These are phyloP conservation scores for Petunia hybrid DNA, from an alignment of 305 asterid genomes.

Conservation along the genomic window DNA sequence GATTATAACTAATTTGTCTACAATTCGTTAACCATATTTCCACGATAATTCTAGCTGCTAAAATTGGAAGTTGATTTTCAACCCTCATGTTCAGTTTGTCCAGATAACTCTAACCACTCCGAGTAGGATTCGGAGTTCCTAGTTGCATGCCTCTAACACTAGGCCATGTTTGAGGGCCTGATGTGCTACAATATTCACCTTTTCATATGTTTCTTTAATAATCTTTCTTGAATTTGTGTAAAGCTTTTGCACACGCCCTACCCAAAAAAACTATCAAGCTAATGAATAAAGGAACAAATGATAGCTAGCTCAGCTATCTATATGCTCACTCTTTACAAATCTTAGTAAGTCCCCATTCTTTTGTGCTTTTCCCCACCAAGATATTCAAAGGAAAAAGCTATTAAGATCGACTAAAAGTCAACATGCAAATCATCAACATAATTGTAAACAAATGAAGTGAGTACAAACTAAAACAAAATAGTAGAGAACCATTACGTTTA, in stretches of 20 bases:
- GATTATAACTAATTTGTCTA: too few relatives aligned
- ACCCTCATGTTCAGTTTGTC: too few relatives aligned
- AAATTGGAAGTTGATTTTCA: too few relatives aligned
- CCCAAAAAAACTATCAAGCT: conserved; percentile 10
- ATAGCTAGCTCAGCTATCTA: not conserved
- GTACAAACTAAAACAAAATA: too few relatives aligned
- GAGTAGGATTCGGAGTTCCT: too few relatives aligned
- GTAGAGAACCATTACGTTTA: too few relatives aligned
- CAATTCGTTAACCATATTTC: too few relatives aligned
- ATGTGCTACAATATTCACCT: not conserved
- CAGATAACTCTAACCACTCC: too few relatives aligned
- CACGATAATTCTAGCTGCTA: too few relatives aligned
- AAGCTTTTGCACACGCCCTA: not conserved
- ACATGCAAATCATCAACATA: not conserved
- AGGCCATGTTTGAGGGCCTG: not conserved
- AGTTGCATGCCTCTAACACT: too few relatives aligned
- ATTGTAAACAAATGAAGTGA: not conserved
- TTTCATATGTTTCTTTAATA: not conserved
- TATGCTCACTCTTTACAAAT: not conserved
- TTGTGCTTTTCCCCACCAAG: conserved; percentile 12
- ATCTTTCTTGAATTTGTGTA: not conserved
- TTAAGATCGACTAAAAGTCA: not conserved
- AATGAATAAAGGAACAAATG: not conserved
- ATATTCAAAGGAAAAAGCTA: not conserved
- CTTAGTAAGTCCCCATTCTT: conserved; percentile 12